These are phyloP conservation scores for Pseudoturritis turrita DNA, from an alignment of 345 rosid species.

Conservation along the genomic window DNA sequence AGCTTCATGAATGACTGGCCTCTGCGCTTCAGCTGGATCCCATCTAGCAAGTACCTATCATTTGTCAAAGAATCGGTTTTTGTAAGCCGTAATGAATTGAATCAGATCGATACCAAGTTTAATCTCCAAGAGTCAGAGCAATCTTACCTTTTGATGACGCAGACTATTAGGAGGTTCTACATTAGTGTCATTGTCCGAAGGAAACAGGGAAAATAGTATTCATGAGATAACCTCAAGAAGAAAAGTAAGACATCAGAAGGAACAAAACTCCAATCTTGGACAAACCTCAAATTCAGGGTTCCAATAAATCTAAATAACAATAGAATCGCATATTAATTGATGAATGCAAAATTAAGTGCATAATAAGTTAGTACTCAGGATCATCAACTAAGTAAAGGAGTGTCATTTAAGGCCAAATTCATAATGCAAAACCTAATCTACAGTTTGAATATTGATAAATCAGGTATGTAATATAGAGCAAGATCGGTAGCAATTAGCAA, in stretches of 20 bases:
- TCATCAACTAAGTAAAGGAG: neutral
- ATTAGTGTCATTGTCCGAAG: too few species aligned
- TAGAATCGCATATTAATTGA: neutral
- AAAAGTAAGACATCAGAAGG: neutral
- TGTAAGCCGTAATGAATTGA: neutral
- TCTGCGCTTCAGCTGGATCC: slow-evolving; percentile 53
- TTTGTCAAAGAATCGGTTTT: neutral
- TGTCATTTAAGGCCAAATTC: neutral
- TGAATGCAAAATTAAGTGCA: neutral
- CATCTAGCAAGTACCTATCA: slow-evolving; percentile 62
- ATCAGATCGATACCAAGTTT: neutral
- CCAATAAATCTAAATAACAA: neutral
- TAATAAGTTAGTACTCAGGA: too few species aligned
- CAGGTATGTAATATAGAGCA: neutral
- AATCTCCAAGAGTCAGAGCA: neutral
- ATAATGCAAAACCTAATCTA: neutral
- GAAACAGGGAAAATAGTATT: neutral
- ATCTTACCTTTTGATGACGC: slow-evolving; percentile 5
- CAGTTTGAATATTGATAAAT: neutral
- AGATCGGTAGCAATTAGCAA: neutral
- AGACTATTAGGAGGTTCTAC: too few species aligned
- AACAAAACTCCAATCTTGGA: neutral
- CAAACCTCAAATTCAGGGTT: neutral
- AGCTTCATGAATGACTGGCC: slow-evolving; percentile 65
- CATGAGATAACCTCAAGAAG: neutral